phyloP scores from a whole-genome alignment of 1,284 basidiomycete species.

The Sporisorium exsertum region DNA sequence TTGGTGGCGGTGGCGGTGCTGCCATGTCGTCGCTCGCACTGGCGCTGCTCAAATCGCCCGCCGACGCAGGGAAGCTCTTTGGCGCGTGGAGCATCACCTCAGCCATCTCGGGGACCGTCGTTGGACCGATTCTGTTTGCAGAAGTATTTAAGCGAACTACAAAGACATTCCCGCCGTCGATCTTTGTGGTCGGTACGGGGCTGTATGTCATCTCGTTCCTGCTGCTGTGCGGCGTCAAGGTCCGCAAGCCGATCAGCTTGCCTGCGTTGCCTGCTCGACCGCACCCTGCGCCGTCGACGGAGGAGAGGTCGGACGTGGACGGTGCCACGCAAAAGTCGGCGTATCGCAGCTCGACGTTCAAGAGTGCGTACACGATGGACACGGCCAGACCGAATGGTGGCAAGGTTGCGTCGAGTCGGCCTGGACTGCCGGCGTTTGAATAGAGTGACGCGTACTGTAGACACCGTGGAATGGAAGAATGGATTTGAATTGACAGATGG shows the following conservation, averaged over 20 bases:
- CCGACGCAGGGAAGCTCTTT: slow-evolving; percentile 66
- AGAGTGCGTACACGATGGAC: slow-evolving; percentile 29
- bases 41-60: slow-evolving; percentile 56
- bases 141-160: slow-evolving; percentile 52
- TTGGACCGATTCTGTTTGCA: slow-evolving; percentile 65
- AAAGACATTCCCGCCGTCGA: slow-evolving; percentile 46
- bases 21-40: slow-evolving; percentile 67
- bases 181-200: slow-evolving; percentile 51
- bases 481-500: no score
- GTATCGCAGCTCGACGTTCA: slow-evolving; percentile 31
- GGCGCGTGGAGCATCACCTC: slow-evolving; percentile 65
- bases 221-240: slow-evolving; percentile 48
- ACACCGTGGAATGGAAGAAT: not conserved
- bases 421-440: slow-evolving; percentile 23
- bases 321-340: slow-evolving; percentile 4
- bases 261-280: slow-evolving; percentile 55
- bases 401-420: slow-evolving; percentile 1
- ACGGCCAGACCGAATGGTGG: slow-evolving; percentile 10
- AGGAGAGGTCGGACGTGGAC: slow-evolving; percentile 5
- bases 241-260: slow-evolving; percentile 51
- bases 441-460: not conserved
- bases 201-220: slow-evolving; percentile 42
- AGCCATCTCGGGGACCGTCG: slow-evolving; percentile 57
- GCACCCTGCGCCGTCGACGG: slow-evolving; percentile 5
- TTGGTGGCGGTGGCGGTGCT: slow-evolving; percentile 60